Evolutionary conservation across 2,329 filamentous ascomycete species (phyloP).

Genomic region (Pseudophaeomoniella oleicola): DNA sequence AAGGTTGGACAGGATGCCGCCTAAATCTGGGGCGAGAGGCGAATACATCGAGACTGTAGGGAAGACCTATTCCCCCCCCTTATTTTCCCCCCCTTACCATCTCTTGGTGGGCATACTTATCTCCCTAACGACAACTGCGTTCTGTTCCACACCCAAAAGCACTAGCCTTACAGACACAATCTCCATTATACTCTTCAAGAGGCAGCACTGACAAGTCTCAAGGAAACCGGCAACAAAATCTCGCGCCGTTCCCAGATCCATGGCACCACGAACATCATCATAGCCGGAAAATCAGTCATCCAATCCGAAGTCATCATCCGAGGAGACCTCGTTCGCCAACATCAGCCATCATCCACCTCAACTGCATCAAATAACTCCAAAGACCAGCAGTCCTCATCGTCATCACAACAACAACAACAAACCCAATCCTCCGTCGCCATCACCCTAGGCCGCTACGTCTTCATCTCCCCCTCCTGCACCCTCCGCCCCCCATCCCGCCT

Average conservation of each 20-base stretch:
- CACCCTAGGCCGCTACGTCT: slow-evolving; percentile 80
- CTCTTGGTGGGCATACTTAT: too few species aligned
- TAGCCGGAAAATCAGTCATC: slow-evolving; percentile 90
- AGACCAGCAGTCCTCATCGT: slow-evolving; percentile 19
- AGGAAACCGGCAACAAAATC: slow-evolving; percentile 98
- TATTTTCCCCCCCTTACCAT: too few species aligned
- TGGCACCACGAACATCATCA: slow-evolving; percentile 93
- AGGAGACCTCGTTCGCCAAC: slow-evolving; percentile 60
- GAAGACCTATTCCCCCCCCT: background rate
- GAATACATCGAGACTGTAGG: slow-evolving; percentile 94
- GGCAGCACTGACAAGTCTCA: too few species aligned
- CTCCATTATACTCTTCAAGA: too few species aligned
- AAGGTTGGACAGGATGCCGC: slow-evolving; percentile 55
- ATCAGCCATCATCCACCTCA: slow-evolving; percentile 25
- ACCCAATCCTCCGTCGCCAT: slow-evolving; percentile 39
- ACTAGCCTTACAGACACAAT: too few species aligned
- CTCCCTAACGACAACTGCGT: too few species aligned
- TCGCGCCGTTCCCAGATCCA: slow-evolving; percentile 82
- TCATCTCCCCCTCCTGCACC: slow-evolving; percentile 64
- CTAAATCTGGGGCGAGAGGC: slow-evolving; percentile 58
- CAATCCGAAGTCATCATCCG: slow-evolving; percentile 90
- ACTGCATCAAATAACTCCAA: slow-evolving; percentile 17
- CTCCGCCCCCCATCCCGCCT: slow-evolving; percentile 72
- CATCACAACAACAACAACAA: slow-evolving; percentile 10
- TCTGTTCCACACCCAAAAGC: too few species aligned